phyloP scores from a whole-genome alignment of 2,329 filamentous ascomycete species.

The Aspergillus sp. region DNA sequence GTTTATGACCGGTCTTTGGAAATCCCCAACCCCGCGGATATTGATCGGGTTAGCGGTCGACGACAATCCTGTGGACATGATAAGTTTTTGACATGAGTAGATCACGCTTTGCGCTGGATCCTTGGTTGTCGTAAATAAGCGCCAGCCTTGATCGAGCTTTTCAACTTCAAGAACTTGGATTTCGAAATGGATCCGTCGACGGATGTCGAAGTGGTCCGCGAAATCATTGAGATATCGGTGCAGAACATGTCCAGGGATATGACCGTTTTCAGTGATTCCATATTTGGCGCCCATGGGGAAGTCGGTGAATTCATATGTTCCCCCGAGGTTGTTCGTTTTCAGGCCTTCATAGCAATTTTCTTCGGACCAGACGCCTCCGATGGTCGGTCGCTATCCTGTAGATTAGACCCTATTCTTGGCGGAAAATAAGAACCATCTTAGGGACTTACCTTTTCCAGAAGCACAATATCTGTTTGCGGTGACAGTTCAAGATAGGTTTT shows the following conservation, averaged over 20 bases:
- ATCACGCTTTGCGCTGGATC: too few relatives aligned
- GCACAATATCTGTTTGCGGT: too few relatives aligned
- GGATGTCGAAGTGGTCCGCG: slow-evolving; percentile 42
- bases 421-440: too few relatives aligned
- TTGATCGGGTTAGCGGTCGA: not conserved
- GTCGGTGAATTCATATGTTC: slow-evolving; percentile 17
- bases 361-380: slow-evolving; percentile 12
- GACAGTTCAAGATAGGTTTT: too few relatives aligned
- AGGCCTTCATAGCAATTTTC: slow-evolving; percentile 15
- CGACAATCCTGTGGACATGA: not conserved
- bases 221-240: slow-evolving; percentile 53
- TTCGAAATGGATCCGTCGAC: not conserved
- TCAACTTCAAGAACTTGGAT: not conserved
- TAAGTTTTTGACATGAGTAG: not conserved
- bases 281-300: slow-evolving; percentile 14
- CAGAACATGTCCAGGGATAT: slow-evolving; percentile 52
- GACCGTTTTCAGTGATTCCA: slow-evolving; percentile 48
- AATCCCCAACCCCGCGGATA: not conserved
- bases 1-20: not conserved
- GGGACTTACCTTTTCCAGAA: too few relatives aligned
- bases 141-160: not conserved
- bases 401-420: too few relatives aligned
- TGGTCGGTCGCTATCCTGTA: not conserved
- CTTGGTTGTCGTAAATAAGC: not conserved
- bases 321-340: slow-evolving; percentile 17